Base-by-base conservation (phyloP, 345 rosid genomes). In the Conringia planisiliqua region DNA sequence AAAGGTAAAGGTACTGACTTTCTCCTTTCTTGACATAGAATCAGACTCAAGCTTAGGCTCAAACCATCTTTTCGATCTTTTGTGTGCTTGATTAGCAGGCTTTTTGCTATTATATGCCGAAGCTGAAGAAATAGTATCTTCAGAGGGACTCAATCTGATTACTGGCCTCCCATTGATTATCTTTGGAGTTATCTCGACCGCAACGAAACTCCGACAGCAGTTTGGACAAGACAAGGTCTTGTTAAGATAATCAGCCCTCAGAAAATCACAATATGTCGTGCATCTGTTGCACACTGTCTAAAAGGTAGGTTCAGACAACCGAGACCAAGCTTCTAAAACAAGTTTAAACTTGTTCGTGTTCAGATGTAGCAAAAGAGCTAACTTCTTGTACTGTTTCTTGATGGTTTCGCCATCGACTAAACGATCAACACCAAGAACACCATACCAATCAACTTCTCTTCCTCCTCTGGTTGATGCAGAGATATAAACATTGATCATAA, bases 271-370 rank as follows among this genome's bases (percentile, higher is more conserved):
- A 51, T 85, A 87, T 11, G 89, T 87, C 79, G 75, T 86, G 85
- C 96, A 92, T 43, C 69, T 73, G 35, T 79, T 84, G 78, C 98
- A 92, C 35, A 85, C 54, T 56, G 98, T 92, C 96, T 92, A 86
- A 71, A 90, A 90, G 16, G 95, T 61, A 57, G 7, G 62, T 33
- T 57, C 62, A 1, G 96, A 87, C 48, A 90, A 78, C 48, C 85
- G 75, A 80, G 80, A 82, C 91, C 87, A 86, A 44, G 92, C 89
- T 76, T 89, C 81, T 0, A 79, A 86, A 56, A 87, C 89, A 59
- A 89, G 73, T 54, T 90, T 89, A 76, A 83, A 86, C 77, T 84
- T 90, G 84, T 92, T 92, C 79, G 90, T 92, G 78, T 92, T 95
- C 12, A 97, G 98, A 65, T 89, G 98, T 54, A 92, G 88, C 73